Conservation (phyloP, 108 stramenopile species). For the Mediolabrus comicus region DNA sequence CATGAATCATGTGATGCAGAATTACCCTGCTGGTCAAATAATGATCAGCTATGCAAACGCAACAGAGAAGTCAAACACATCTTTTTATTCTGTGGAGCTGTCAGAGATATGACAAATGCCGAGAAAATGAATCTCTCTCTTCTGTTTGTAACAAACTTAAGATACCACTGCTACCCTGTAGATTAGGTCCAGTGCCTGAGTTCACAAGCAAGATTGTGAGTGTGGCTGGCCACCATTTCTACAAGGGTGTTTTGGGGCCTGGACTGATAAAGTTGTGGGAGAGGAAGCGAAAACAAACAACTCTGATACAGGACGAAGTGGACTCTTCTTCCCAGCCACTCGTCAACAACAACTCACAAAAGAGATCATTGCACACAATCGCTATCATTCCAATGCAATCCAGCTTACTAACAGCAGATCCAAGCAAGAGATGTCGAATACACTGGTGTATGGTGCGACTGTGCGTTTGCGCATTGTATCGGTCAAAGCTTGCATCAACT, state of each 20-base stretch:
- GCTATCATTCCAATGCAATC: conserved; percentile 49
- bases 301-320: not conserved
- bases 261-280: conserved; percentile 41
- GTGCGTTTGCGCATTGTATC: conserved; percentile 68
- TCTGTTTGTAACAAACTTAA: conserved; percentile 31
- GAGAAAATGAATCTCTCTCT: conserved; percentile 51
- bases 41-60: conserved; percentile 2
- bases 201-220: conserved; percentile 78
- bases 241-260: conserved; percentile 21
- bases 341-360: not conserved
- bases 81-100: conserved; percentile 71
- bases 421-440: conserved; percentile 41
- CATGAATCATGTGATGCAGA: conserved; percentile 72
- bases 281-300: conserved; percentile 1
- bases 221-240: conserved; percentile 63
- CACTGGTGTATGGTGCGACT: conserved; percentile 73
- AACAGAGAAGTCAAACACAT: conserved; percentile 23
- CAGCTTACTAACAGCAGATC: conserved; percentile 31
- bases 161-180: conserved; percentile 56
- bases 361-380: conserved; percentile 51
- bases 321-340: not conserved
- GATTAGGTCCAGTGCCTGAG: conserved; percentile 71
- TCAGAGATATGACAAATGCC: conserved; percentile 62
- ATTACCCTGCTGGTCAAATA: conserved; percentile 60
- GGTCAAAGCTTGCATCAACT: conserved; percentile 57